A percentile compares a stretch with the other conserved stretches of the same genome.
phyloP scores from a whole-genome alignment of 75 land plant genomes.

The Pinus albicaulis region DNA sequence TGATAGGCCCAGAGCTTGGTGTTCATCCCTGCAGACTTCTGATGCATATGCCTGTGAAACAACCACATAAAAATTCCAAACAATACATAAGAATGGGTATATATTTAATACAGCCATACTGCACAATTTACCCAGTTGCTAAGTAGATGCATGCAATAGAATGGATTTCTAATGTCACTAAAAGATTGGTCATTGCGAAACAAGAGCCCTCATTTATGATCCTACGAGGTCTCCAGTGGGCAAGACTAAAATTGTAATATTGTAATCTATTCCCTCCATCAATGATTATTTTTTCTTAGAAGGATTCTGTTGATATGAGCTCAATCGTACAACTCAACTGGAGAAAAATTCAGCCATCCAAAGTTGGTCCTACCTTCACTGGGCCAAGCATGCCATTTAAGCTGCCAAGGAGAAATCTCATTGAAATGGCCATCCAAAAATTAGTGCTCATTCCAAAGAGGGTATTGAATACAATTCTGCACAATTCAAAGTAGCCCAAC shows the following conservation, averaged over 20 bases:
- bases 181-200: neutral
- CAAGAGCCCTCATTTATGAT: neutral
- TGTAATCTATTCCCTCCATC: neutral
- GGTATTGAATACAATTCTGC: slow-evolving; percentile 72
- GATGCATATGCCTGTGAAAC: slow-evolving; percentile 53
- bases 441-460: slow-evolving; percentile 71
- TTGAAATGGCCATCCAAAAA: slow-evolving; percentile 79
- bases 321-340: neutral
- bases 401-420: slow-evolving; percentile 71
- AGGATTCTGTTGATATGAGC: neutral
- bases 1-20: slow-evolving; percentile 46
- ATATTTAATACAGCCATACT: neutral
- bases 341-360: neutral
- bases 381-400: slow-evolving; percentile 79
- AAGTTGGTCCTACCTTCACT: slow-evolving; percentile 47
- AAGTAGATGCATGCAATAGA: neutral
- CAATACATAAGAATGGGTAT: neutral
- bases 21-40: slow-evolving; percentile 34
- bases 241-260: neutral
- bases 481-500: neutral
- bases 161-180: neutral
- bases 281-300: neutral
- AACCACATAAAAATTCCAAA: neutral
- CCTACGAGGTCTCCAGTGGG: neutral
- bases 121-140: neutral